Evolutionary conservation across 208 protist species (phyloP), one percentile per base, ranked within the genome.

Genomic region (Dictyostelium gargantuum): DNA sequence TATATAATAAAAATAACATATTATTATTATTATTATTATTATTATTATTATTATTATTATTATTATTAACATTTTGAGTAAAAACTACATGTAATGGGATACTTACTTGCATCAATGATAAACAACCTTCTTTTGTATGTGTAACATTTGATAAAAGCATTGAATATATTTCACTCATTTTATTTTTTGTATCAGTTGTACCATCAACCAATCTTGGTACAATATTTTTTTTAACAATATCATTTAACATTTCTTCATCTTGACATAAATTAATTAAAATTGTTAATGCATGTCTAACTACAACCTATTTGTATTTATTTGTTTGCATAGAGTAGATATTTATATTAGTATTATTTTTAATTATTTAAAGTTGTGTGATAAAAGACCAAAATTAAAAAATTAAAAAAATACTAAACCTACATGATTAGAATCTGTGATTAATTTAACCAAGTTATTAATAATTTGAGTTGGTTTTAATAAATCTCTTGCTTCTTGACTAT

Each of bases 71-170:
- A 38, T 9, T n/a, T n/a, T n/a, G n/a, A n/a, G n/a, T n/a, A n/a
- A n/a, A n/a, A n/a, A n/a, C n/a, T n/a, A n/a, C n/a, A n/a, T n/a
- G n/a, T n/a, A n/a, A n/a, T n/a, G n/a, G 6, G 10, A 2, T 44
- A 85, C 80, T 21, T 85, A 76, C 81, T 61, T 89, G 82, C 70
- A 89, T 79, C 48, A 89, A 58, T 52, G 38, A 38, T 23, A 68
- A 23, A 68, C 82, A 89, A 54, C 82, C 82, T 29, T 89, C 82
- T 44, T 89, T 89, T 26, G 82, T 89, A 68, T 89, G 82, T 29
- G 82, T 89, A 54, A 89, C 74, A 61, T 89, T 89, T 77, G 82
- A 89, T 29, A 89, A 79, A 29, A 89, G 21, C 32, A 89, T 89
- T 23, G 82, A 38, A 66, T 52, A 89, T 6, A 89, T 66, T 74